Base-by-base conservation (phyloP, 352 stramenopile genomes). In the Pythium graminicola region DNA sequence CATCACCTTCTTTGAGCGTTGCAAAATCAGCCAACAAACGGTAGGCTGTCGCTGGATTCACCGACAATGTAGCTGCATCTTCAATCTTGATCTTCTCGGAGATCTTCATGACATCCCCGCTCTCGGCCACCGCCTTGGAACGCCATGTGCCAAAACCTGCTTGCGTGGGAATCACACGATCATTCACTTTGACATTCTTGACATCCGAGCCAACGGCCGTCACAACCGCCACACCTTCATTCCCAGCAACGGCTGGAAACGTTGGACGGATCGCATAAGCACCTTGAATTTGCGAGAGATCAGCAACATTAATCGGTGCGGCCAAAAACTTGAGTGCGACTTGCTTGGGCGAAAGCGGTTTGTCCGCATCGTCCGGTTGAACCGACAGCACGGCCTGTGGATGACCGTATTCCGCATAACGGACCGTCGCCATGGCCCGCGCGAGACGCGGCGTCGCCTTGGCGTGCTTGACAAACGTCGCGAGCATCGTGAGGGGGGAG, bases 251-350 rank as follows among this genome's bases (percentile, higher is more conserved):
- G 13, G 86, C 86, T 4, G 86, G 86, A 47, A 96, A 76, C 52
- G 45, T 66, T 16, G 85, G 78, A 31, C 81, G 72, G 57, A 93
- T 80, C 28, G 78, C 79, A 63, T 95, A 95, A 9, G 72, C 66
- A 43, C 86, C 86, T 64, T 93, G 81, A 41, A 94, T 89, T 74
- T 93, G 81, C 55, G 80, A 89, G 50, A 95, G 69, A 57, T 96
- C 86, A 23, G 85, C 74, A 36, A 89, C 76, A 57, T 96, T 95
- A 57, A 96, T 93, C 6, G 86, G 86, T 36, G 85, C 83, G 19
- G 85, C 86, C 54, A 96, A 61, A 66, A 96, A 93, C 72, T 93
- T 89, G 54, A 96, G 67, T 33, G 76, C 80, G 17, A 95, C 81
- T 55, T 95, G 80, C 42, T 67, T 73, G 14, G 66, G 60, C 32